Evolutionary conservation across 2,329 filamentous ascomycete species (phyloP).

Genomic region (Alternaria viburni): DNA sequence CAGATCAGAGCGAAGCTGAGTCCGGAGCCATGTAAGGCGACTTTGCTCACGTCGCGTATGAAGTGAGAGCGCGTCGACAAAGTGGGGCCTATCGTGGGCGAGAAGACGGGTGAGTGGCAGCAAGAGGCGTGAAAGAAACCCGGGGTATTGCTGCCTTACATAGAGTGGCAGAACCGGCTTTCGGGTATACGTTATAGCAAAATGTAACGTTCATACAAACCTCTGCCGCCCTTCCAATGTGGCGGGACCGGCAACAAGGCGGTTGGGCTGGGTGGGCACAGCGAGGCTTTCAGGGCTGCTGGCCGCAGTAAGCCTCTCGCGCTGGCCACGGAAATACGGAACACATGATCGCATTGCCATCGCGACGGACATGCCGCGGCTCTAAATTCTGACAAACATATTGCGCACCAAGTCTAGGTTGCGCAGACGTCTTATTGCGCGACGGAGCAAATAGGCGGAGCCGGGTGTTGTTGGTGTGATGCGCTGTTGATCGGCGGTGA

Average conservation of each 20-base stretch:
- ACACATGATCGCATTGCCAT: not conserved
- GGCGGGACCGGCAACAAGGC: slow-evolving; percentile 15
- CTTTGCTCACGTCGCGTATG: not conserved
- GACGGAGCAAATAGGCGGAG: slow-evolving; percentile 11
- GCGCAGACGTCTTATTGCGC: slow-evolving; percentile 11
- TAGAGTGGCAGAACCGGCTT: not conserved
- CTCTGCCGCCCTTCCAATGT: slow-evolving; percentile 13
- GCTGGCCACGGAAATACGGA: slow-evolving; percentile 3
- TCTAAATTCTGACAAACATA: slow-evolving; percentile 1
- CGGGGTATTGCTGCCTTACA: slow-evolving; percentile 8
- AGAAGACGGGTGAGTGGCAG: not conserved
- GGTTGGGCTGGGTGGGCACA: slow-evolving; percentile 16
- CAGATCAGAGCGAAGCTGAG: not conserved
- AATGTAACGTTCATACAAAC: slow-evolving; percentile 5
- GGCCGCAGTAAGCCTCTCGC: slow-evolving; percentile 22
- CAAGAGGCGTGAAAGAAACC: not conserved
- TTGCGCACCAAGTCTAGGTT: not conserved
- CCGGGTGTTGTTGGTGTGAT: slow-evolving; percentile 7
- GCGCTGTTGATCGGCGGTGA: slow-evolving; percentile 13
- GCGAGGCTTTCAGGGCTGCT: slow-evolving; percentile 23
- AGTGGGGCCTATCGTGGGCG: not conserved
- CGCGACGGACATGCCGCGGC: slow-evolving; percentile 1
- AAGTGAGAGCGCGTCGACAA: not conserved
- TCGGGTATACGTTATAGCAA: slow-evolving; percentile 2
- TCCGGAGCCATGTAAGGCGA: slow-evolving; percentile 7